Evolutionary conservation across 371 early-diverging fungal genomes (phyloP).

Genomic region (Batkoa obscura): DNA sequence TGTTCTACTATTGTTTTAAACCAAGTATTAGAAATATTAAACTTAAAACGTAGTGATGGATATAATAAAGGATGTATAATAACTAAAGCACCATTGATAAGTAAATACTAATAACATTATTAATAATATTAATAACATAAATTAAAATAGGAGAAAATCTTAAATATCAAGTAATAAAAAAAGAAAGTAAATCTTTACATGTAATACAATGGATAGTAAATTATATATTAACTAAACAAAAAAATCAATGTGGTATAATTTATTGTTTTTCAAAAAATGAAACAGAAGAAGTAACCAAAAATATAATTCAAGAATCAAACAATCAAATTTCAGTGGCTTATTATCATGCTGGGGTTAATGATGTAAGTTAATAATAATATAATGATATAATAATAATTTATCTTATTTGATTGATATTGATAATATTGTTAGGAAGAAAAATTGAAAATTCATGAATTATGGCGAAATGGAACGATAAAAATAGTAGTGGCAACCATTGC

Average conservation of each 20-base stretch:
- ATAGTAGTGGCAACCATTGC: constrained; percentile 98
- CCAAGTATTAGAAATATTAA: too few relatives aligned
- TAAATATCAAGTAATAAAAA: constrained; percentile 48
- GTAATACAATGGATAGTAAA: constrained; percentile 52
- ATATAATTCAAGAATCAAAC: constrained; percentile 23
- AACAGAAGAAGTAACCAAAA: constrained; percentile 78
- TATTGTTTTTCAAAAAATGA: constrained; percentile 78
- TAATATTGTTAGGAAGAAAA: constrained; percentile 43
- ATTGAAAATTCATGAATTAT: constrained; percentile 58
- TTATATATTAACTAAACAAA: constrained; percentile 49
- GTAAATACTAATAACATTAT: too few relatives aligned
- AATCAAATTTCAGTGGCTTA: constrained; percentile 28
- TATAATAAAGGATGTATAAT: too few relatives aligned
- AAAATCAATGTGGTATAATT: constrained; percentile 83
- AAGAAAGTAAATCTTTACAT: constrained; percentile 11
- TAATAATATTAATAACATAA: not conserved
- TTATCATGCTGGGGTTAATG: constrained; percentile 94
- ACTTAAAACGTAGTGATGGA: too few relatives aligned
- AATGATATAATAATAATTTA: too few relatives aligned
- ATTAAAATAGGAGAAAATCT: constrained; percentile 27
- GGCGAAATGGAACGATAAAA: constrained; percentile 59
- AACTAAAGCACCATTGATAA: too few relatives aligned
- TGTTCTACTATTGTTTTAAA: too few relatives aligned
- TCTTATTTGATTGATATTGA: too few relatives aligned
- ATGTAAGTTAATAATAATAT: not conserved